These are phyloP conservation scores for Triticum dicoccoides DNA, from an alignment of 176 grass and related monocot species.

Conservation along the genomic window DNA sequence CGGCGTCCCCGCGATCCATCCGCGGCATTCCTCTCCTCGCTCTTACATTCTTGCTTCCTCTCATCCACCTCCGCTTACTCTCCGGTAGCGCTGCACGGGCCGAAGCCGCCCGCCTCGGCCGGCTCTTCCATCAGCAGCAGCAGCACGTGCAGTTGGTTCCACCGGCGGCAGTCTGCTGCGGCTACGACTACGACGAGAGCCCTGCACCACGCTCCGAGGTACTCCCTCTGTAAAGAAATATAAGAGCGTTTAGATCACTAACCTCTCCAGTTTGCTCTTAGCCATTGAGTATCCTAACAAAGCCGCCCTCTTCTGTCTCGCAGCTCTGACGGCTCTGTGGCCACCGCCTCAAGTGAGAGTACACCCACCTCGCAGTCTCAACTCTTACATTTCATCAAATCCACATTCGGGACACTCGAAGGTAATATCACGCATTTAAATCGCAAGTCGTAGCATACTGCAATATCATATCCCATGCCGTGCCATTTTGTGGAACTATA, in stretches of 20 bases:
- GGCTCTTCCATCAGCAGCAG: background rate
- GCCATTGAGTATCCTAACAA: background rate
- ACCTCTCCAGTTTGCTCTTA: background rate
- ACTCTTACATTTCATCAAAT: constrained; percentile 47
- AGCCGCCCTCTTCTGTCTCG: background rate
- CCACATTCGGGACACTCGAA: constrained; percentile 40
- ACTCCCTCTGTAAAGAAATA: too few relatives aligned
- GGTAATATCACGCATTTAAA: constrained; percentile 18
- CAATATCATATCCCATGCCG: background rate
- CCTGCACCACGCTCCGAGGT: constrained; percentile 36
- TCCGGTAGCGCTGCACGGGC: accelerated
- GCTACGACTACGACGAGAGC: background rate
- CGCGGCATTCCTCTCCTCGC: background rate
- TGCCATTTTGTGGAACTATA: background rate
- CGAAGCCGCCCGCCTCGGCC: background rate
- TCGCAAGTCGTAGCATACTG: background rate
- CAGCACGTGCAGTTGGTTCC: background rate
- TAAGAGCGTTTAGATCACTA: too few relatives aligned
- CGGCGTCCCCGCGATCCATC: constrained; percentile 16
- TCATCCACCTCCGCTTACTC: background rate
- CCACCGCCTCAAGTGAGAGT: background rate
- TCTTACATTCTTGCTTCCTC: background rate
- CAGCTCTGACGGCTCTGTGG: constrained; percentile 22
- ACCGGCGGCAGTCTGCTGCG: background rate
- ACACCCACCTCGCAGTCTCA: constrained; percentile 23